These are phyloP conservation scores for Colletotrichum horii DNA, from an alignment of 2,329 filamentous ascomycete genomes.

Conservation along the genomic window DNA sequence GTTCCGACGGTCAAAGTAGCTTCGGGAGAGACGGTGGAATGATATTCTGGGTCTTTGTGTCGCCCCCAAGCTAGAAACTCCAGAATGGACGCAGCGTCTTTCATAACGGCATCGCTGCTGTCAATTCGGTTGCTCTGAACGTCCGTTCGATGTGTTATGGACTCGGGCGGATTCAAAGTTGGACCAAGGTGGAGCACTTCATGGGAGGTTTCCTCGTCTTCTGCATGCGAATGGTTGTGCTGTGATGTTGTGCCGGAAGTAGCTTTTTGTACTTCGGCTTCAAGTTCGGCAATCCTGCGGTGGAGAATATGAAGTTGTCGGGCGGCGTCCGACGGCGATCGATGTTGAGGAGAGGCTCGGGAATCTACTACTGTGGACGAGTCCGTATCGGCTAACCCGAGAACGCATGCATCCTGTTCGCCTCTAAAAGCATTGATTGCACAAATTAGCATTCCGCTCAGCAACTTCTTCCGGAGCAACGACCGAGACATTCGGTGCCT, in stretches of 20 bases:
- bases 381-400: background rate
- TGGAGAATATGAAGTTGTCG: background rate
- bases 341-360: background rate
- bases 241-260: background rate
- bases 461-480: background rate
- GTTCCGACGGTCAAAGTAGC: background rate
- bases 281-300: background rate
- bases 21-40: background rate
- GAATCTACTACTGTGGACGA: background rate
- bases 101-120: slow-evolving; percentile 30
- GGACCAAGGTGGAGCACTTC: background rate
- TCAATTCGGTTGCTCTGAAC: background rate
- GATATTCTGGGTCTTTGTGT: slow-evolving; percentile 40
- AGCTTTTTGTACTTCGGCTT: background rate
- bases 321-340: background rate
- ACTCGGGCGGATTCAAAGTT: background rate
- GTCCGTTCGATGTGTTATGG: background rate
- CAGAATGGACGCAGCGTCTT: slow-evolving; percentile 49
- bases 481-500: background rate
- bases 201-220: background rate
- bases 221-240: background rate
- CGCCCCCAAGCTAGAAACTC: slow-evolving; percentile 55
- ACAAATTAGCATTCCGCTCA: background rate
- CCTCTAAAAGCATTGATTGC: background rate
- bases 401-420: background rate